phyloP scores from a whole-genome alignment of 495 filamentous ascomycete species.

The Penicilliopsis zonata region DNA sequence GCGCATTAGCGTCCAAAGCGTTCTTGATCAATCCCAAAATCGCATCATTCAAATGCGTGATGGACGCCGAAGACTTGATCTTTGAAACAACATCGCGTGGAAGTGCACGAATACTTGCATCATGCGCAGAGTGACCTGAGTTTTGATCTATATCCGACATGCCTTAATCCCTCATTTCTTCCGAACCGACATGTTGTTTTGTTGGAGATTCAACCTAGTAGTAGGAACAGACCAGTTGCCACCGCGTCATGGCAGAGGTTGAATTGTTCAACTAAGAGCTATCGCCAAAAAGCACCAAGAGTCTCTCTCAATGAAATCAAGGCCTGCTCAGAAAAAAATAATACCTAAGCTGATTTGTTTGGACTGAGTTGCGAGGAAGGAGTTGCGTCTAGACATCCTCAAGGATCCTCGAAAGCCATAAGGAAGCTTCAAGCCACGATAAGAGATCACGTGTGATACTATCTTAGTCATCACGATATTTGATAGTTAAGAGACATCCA shows the following conservation, averaged over 20 bases:
- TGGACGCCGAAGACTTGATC: slow-evolving; percentile 71
- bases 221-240: slow-evolving; percentile 6
- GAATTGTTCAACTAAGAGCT: not conserved
- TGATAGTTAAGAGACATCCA: no score
- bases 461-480: no score
- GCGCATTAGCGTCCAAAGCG: slow-evolving; percentile 69
- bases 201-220: no score
- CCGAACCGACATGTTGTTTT: no score
- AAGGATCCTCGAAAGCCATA: not conserved
- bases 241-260: slow-evolving; percentile 10
- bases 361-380: not conserved
- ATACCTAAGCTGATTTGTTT: no score
- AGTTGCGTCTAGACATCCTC: no score
- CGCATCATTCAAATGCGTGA: slow-evolving; percentile 64
- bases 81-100: slow-evolving; percentile 69
- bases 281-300: not conserved
- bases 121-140: slow-evolving; percentile 2
- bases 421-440: not conserved
- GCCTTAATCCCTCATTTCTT: not conserved
- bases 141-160: not conserved
- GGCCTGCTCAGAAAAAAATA: no score
- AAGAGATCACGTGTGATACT: not conserved
- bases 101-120: slow-evolving; percentile 49
- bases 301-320: no score
- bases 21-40: slow-evolving; percentile 72